Evolutionary conservation across 2,329 filamentous ascomycete genomes (phyloP).

Genomic region (Xylaria sp.): DNA sequence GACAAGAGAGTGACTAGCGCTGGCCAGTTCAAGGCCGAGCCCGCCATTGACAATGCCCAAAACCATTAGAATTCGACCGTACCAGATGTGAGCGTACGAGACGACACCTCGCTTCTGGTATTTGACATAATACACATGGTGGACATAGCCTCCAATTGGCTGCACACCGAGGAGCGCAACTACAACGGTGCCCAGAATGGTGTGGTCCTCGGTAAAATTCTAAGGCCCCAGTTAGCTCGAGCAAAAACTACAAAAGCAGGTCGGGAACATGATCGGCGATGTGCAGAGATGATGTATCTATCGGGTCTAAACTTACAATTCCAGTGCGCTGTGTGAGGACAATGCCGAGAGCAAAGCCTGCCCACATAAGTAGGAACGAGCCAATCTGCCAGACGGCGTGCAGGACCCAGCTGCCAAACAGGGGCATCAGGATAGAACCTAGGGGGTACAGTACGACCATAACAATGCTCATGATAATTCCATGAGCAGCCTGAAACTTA

Average conservation of each 20-base stretch:
- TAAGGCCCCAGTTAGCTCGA: slow-evolving; percentile 44
- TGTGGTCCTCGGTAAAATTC: slow-evolving; percentile 65
- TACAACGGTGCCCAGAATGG: slow-evolving; percentile 65
- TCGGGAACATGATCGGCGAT: neutral
- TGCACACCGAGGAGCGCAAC: slow-evolving; percentile 66
- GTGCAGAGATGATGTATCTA: neutral
- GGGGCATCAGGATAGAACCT: slow-evolving; percentile 68
- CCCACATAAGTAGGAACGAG: slow-evolving; percentile 67
- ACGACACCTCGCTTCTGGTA: slow-evolving; percentile 59
- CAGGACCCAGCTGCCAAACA: slow-evolving; percentile 66
- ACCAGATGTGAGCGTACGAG: slow-evolving; percentile 71
- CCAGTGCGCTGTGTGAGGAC: slow-evolving; percentile 52
- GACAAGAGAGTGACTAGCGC: slow-evolving; percentile 53
- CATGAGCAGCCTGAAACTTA: slow-evolving; percentile 53
- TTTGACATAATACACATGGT: slow-evolving; percentile 65
- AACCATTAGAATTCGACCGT: slow-evolving; percentile 66
- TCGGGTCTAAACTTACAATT: slow-evolving; percentile 40
- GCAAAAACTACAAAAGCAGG: neutral
- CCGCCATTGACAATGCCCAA: slow-evolving; percentile 72
- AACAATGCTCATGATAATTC: slow-evolving; percentile 69
- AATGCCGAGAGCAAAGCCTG: slow-evolving; percentile 65
- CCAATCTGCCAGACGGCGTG: slow-evolving; percentile 67
- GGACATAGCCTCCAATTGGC: slow-evolving; percentile 65
- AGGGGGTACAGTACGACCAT: slow-evolving; percentile 69
- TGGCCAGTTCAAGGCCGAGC: slow-evolving; percentile 64